Evolutionary conservation across 2,329 filamentous ascomycete genomes (phyloP).

Genomic region (Aureobasidium sp.): DNA sequence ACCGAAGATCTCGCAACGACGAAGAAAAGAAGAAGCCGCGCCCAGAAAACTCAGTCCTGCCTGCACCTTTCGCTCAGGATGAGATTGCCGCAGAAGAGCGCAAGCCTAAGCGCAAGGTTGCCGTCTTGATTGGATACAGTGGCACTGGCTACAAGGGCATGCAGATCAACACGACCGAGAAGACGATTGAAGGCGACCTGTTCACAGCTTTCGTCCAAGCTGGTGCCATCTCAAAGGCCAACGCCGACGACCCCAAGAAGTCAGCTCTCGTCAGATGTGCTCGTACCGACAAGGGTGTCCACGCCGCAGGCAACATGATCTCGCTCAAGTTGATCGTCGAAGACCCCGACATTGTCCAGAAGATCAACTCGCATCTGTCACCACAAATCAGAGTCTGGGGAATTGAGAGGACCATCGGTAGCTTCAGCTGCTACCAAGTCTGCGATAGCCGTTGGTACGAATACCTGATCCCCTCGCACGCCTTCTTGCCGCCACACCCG

Average conservation of each 20-base stretch:
- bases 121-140: slow-evolving; percentile 90
- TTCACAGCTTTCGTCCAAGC: slow-evolving; percentile 88
- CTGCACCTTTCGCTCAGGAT: slow-evolving; percentile 59
- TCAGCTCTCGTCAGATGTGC: slow-evolving; percentile 90
- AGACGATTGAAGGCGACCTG: slow-evolving; percentile 92
- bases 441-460: slow-evolving; percentile 97
- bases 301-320: slow-evolving; percentile 91
- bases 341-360: slow-evolving; percentile 76
- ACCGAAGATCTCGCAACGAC: slow-evolving; percentile 40
- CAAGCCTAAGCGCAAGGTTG: slow-evolving; percentile 90
- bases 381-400: slow-evolving; percentile 94
- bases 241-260: slow-evolving; percentile 94
- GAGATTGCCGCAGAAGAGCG: slow-evolving; percentile 84
- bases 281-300: slow-evolving; percentile 93
- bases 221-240: slow-evolving; percentile 91
- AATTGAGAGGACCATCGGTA: slow-evolving; percentile 78
- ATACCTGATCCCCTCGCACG: slow-evolving; percentile 90
- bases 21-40: slow-evolving; percentile 35
- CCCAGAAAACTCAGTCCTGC: slow-evolving; percentile 46
- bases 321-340: slow-evolving; percentile 94
- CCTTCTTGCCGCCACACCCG: slow-evolving; percentile 85
- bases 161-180: slow-evolving; percentile 64
- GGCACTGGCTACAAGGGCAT: slow-evolving; percentile 96
- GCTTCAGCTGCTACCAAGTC: slow-evolving; percentile 89
- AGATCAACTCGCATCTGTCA: slow-evolving; percentile 80